Conservation (phyloP, 2,329 filamentous ascomycete genomes). For the Thyridium curvatum region DNA sequence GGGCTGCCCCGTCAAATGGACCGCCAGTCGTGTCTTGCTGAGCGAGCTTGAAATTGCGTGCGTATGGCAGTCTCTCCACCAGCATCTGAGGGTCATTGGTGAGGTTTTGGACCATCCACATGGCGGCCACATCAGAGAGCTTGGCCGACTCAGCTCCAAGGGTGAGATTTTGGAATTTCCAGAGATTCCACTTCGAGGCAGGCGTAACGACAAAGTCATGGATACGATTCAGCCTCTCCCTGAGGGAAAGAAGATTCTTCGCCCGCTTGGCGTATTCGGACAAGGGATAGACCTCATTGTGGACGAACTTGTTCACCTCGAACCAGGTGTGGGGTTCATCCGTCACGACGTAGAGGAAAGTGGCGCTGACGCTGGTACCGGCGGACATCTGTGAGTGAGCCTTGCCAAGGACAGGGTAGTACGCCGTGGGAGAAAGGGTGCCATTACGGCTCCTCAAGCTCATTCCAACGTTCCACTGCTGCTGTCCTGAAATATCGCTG, state of each 20-base stretch:
- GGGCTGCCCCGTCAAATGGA: slow-evolving; percentile 3
- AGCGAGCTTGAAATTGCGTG: slow-evolving; percentile 7
- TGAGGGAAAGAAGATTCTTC: slow-evolving; percentile 3
- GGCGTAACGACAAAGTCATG: slow-evolving; percentile 7
- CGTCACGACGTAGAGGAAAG: slow-evolving; percentile 1
- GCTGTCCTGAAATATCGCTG: slow-evolving; percentile 1
- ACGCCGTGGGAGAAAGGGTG: slow-evolving; percentile 4
- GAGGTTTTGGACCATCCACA: slow-evolving; percentile 6
- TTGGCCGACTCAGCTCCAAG: slow-evolving; percentile 8
- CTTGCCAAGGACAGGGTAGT: slow-evolving; percentile 6
- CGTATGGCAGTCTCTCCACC: slow-evolving; percentile 6
- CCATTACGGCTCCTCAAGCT: slow-evolving; percentile 4
- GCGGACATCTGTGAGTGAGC: slow-evolving; percentile 5
- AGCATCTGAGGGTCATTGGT: slow-evolving; percentile 5
- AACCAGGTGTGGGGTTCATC: slow-evolving; percentile 4
- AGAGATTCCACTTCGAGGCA: slow-evolving; percentile 4
- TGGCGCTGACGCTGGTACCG: slow-evolving; percentile 1
- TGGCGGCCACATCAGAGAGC: slow-evolving; percentile 6
- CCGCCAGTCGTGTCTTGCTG: slow-evolving; percentile 6
- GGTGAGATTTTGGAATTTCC: slow-evolving; percentile 2
- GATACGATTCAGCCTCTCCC: slow-evolving; percentile 6
- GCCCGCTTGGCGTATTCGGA: slow-evolving; percentile 3
- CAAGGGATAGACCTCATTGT: slow-evolving; percentile 5
- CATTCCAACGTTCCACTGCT: slow-evolving; percentile 7
- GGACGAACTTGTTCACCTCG: slow-evolving; percentile 5